A percentile compares a stretch with the other conserved stretches of the same genome.
phyloP scores from a whole-genome alignment of 768 basidiomycete genomes.

The Boletus edulis region DNA sequence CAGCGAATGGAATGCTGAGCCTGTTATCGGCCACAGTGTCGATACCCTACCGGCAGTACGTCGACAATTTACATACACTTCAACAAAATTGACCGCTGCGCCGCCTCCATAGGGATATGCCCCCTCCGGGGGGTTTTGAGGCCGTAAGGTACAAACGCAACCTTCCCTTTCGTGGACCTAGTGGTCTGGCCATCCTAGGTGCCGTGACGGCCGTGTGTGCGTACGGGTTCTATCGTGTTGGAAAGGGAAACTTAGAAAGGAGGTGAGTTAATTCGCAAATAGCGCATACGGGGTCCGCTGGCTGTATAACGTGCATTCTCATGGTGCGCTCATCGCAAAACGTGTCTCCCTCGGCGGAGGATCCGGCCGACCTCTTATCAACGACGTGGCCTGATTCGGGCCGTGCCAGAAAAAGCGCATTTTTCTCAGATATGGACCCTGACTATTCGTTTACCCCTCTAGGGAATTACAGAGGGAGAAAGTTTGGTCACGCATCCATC shows the following conservation, averaged over 20 bases:
- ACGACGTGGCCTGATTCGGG: conserved; percentile 33
- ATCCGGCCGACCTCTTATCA: conserved; percentile 48
- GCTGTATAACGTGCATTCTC: conserved; percentile 61
- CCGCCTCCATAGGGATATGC: conserved; percentile 76
- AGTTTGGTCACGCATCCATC: conserved; percentile 93
- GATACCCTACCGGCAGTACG: conserved; percentile 29
- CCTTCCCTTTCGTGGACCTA: conserved; percentile 84
- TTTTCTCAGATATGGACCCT: conserved; percentile 42
- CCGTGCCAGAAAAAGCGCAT: conserved; percentile 41
- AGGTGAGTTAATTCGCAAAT: conserved; percentile 56
- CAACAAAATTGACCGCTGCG: conserved; percentile 4
- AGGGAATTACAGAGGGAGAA: conserved; percentile 94
- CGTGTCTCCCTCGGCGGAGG: conserved; percentile 57
- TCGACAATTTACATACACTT: conserved; percentile 9
- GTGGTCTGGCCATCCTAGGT: conserved; percentile 80
- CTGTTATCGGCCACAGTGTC: conserved; percentile 17
- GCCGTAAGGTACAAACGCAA: conserved; percentile 94
- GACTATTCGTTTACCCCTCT: conserved; percentile 31
- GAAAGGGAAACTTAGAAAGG: conserved; percentile 88
- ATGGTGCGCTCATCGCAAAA: conserved; percentile 63
- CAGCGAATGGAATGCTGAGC: neutral
- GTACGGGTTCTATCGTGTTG: conserved; percentile 90
- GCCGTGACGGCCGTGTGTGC: conserved; percentile 84
- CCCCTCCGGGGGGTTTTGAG: conserved; percentile 91
- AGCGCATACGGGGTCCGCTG: conserved; percentile 47